A percentile compares a stretch with the other conserved stretches of the same genome.
Evolutionary conservation across 306 rosid species (phyloP).

Genomic region (Pueraria montana): DNA sequence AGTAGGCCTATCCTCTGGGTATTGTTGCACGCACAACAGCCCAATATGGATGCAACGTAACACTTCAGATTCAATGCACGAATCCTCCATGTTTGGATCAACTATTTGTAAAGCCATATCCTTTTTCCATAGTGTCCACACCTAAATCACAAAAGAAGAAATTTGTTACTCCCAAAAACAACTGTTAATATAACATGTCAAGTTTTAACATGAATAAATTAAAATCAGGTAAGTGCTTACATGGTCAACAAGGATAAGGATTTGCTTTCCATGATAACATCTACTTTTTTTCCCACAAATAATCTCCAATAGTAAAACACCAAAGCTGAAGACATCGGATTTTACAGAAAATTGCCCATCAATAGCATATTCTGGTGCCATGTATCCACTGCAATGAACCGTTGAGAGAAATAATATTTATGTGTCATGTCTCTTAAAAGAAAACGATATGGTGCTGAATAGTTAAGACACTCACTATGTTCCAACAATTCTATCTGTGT

Average conservation of each 20-base stretch:
- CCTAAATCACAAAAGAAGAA: background rate
- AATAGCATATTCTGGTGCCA: too few species aligned
- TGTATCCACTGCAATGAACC: too few species aligned
- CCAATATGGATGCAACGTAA: too few species aligned
- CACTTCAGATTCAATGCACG: too few species aligned
- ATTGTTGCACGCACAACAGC: too few species aligned
- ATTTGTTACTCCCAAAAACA: background rate
- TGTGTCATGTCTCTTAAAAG: background rate
- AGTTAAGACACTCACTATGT: constrained; percentile 2
- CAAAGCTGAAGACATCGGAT: constrained; percentile 33
- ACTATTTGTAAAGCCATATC: background rate
- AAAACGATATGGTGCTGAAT: background rate
- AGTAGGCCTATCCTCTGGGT: too few species aligned
- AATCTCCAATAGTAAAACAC: constrained; percentile 1
- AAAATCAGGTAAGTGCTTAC: background rate
- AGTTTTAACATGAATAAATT: background rate
- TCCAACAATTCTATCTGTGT: too few species aligned
- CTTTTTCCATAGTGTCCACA: background rate
- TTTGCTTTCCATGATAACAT: background rate
- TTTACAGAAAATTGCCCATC: constrained; percentile 6
- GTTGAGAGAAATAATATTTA: background rate
- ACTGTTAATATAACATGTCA: background rate
- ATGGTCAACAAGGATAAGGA: background rate
- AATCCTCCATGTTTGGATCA: background rate
- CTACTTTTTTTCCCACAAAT: background rate